Conservation (phyloP, 108 stramenopile species). For the Discostella stelligeroides region DNA sequence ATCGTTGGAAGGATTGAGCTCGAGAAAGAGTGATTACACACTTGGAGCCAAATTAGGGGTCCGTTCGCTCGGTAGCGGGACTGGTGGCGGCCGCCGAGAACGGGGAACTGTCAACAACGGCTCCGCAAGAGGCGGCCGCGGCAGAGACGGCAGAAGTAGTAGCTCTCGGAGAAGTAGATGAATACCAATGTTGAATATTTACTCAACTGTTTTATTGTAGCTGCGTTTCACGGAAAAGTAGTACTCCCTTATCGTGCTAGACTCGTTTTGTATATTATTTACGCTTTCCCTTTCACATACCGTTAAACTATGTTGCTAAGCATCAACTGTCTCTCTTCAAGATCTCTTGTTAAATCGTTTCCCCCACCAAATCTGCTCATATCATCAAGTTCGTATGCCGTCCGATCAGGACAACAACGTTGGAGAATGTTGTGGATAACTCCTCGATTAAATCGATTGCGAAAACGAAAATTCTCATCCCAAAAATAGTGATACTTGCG, state of each 20-base stretch:
- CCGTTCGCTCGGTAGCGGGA: conserved; percentile 12
- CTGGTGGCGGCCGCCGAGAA: conserved; percentile 21
- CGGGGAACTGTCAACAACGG: not conserved
- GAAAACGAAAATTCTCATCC: conserved; percentile 57
- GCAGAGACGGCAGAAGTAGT: conserved; percentile 19
- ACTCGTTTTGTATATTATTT: too few relatives aligned
- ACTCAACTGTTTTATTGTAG: too few relatives aligned
- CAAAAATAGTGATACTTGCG: conserved; percentile 84
- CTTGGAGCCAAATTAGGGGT: conserved; percentile 54
- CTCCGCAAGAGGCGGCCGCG: conserved; percentile 17
- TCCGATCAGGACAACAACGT: conserved; percentile 44
- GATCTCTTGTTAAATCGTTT: conserved; percentile 2
- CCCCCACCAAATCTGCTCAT: conserved; percentile 2
- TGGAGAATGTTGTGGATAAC: conserved; percentile 51
- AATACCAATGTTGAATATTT: not conserved
- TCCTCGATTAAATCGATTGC: conserved; percentile 91
- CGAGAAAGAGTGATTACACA: conserved; percentile 83
- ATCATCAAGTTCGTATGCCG: conserved; percentile 28
- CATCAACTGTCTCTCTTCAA: conserved; percentile 25
- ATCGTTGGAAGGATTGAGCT: conserved; percentile 77
- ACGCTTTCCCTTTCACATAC: not conserved
- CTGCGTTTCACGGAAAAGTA: too few relatives aligned
- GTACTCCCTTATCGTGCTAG: too few relatives aligned
- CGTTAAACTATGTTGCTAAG: conserved; percentile 14
- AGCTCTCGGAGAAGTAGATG: conserved; percentile 15